Evolutionary conservation across 495 filamentous ascomycete genomes (phyloP), one percentile per base, ranked within the genome.

Genomic region (Bryoglossum gracile): DNA sequence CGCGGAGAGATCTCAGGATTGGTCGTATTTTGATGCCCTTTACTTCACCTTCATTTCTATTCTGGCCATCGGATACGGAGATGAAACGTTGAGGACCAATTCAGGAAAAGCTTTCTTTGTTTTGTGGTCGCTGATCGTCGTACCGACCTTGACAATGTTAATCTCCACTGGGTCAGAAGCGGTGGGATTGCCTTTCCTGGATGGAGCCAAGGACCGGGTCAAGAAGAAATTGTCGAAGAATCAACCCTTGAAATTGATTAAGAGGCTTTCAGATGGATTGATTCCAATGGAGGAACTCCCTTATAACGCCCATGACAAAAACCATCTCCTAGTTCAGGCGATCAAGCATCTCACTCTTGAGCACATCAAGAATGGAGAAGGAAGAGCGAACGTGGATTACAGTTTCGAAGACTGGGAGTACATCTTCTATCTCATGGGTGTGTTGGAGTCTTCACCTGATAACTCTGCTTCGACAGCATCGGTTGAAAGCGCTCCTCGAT

Each of bases 31-130:
- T 52, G 66, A 83, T 11, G 68, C 77, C 0, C 61, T 94, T 8
- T 95, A 91, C 59, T 91, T 91, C 62, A 65, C 83, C 3, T 92
- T 86, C 59, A 78, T 80, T 1, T 77, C 80, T 2, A 70, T 92
- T 28, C 71, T 89, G 8, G 91, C 88, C 3, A 86, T 95, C 40
- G 89, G 88, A 0, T 94, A 89, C 56, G 88, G 88, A 2, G 87
- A 94, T 53, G 69, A 78, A 21, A 76, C 73, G 16, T 83, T 82
- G 0, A 63, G 75, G 3, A 85, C 77, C 24, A 85, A 82, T 52
- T 69, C 81, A 2, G 84, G 83, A 1, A 85, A 80, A 59, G 67
- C 83, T 0, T 89, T 91, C 60, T 94, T 91, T 65, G 83, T 95
- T 5, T 77, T 94, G 47, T 95, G 89, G 89, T 83, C 84, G 9